Evolutionary conservation across 2,329 filamentous ascomycete genomes (phyloP).

Genomic region (Sphaerulina vaccinii): DNA sequence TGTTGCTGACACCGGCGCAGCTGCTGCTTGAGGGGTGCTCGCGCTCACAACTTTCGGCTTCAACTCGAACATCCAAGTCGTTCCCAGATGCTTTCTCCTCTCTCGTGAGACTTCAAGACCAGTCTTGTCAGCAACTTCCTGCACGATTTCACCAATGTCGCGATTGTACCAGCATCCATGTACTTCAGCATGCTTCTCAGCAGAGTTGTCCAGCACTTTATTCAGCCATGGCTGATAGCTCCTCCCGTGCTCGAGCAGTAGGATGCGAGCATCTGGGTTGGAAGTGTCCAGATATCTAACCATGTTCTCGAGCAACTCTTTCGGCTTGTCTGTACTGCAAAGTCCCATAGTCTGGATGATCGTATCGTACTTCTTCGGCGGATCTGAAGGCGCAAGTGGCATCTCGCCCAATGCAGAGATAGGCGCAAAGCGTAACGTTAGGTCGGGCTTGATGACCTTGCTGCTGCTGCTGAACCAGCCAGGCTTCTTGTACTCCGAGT

Average conservation of each 20-base stretch:
- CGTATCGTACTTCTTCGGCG: conserved; percentile 45
- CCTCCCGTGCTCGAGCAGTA: conserved; percentile 53
- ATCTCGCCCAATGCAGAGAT: conserved; percentile 47
- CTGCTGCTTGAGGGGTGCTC: no score
- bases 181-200: conserved; percentile 48
- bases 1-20: background rate
- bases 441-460: conserved; percentile 22
- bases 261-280: conserved; percentile 46
- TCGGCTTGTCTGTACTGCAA: conserved; percentile 49
- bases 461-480: conserved; percentile 13
- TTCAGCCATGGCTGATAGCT: conserved; percentile 51
- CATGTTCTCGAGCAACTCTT: conserved; percentile 46
- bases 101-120: conserved; percentile 49
- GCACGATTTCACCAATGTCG: conserved; percentile 50
- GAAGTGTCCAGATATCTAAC: conserved; percentile 39
- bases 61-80: conserved; percentile 51
- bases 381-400: conserved; percentile 39
- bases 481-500: conserved; percentile 19
- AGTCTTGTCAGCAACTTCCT: conserved; percentile 47
- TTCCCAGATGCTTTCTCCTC: conserved; percentile 49
- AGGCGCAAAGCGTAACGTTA: conserved; percentile 42
- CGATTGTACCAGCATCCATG: conserved; percentile 56
- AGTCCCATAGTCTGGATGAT: conserved; percentile 54
- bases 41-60: conserved; percentile 37
- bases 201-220: conserved; percentile 46